Conservation (phyloP, 2,329 filamentous ascomycete species). For the Ophiobolus disseminans region DNA sequence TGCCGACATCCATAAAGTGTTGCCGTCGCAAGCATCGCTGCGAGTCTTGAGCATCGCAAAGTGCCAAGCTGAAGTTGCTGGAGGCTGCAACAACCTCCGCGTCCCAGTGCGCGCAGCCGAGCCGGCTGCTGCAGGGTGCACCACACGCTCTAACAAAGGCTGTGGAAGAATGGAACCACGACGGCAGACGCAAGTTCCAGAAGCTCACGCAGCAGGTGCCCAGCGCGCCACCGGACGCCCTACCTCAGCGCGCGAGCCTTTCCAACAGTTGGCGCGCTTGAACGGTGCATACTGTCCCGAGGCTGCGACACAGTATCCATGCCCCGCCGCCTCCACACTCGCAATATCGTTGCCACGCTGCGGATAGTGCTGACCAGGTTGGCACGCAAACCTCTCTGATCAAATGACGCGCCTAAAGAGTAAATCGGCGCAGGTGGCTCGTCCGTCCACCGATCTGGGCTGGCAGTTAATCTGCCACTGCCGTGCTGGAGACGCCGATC, state of each 20-base stretch:
- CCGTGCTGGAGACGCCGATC: constrained; percentile 19
- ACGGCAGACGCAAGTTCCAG: constrained; percentile 16
- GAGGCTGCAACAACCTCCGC: neutral
- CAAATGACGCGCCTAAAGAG: constrained; percentile 18
- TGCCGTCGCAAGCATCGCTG: too few species aligned
- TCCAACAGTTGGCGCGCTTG: neutral
- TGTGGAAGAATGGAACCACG: constrained; percentile 7
- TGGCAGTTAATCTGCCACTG: constrained; percentile 15
- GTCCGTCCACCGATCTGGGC: constrained; percentile 9
- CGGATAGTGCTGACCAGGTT: constrained; percentile 20
- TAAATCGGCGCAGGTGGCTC: constrained; percentile 10
- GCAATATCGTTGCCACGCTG: constrained; percentile 27
- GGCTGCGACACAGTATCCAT: constrained; percentile 17
- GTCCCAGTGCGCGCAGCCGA: neutral
- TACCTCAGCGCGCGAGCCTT: neutral
- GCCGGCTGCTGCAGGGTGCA: constrained; percentile 1
- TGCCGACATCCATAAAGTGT: neutral
- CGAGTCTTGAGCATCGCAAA: neutral
- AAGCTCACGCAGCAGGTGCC: constrained; percentile 3
- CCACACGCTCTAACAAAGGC: constrained; percentile 1
- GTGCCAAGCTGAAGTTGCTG: neutral
- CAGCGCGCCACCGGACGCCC: constrained; percentile 1
- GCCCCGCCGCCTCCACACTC: constrained; percentile 30
- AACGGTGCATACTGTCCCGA: neutral
- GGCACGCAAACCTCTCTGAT: constrained; percentile 13